Evolutionary conservation across 1,284 basidiomycete species (phyloP).

Genomic region (Pseudomicrostroma phylloplanum): DNA sequence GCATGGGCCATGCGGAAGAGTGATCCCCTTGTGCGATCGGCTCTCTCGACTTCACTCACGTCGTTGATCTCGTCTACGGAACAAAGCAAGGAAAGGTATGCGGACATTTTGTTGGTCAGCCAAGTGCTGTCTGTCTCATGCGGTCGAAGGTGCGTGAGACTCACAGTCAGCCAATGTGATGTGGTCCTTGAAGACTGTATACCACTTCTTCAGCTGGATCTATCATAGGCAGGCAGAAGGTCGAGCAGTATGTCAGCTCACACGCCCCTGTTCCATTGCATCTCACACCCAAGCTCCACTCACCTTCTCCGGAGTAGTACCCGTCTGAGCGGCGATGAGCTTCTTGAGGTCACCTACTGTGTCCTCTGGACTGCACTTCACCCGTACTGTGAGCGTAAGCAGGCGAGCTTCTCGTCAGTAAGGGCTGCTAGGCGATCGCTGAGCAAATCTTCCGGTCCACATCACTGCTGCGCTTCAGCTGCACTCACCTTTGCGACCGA

Average conservation of each 20-base stretch:
- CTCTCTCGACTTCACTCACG: constrained; percentile 2
- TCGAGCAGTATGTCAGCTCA: background rate
- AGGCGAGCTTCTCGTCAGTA: background rate
- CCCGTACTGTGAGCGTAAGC: constrained; percentile 28
- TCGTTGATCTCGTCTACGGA: constrained; percentile 19
- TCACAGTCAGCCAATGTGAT: constrained; percentile 91
- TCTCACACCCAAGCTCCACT: constrained; percentile 5
- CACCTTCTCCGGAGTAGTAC: constrained; percentile 62
- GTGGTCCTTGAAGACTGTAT: constrained; percentile 54
- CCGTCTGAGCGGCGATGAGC: constrained; percentile 91
- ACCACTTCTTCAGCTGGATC: constrained; percentile 95
- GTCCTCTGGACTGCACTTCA: constrained; percentile 64
- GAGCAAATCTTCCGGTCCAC: background rate
- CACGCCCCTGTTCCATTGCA: background rate
- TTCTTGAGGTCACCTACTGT: constrained; percentile 95
- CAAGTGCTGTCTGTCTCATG: background rate
- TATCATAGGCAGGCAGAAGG: constrained; percentile 53
- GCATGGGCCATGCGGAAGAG: background rate
- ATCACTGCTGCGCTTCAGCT: background rate
- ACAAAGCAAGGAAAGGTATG: background rate
- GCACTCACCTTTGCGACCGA: constrained; percentile 79
- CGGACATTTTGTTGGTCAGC: background rate
- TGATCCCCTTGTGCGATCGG: background rate
- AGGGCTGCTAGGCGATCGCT: background rate
- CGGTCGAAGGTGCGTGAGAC: background rate